Evolutionary conservation across 2,329 filamentous ascomycete species (phyloP), one percentile per base, ranked within the genome.

Genomic region (Clonostachys solani): DNA sequence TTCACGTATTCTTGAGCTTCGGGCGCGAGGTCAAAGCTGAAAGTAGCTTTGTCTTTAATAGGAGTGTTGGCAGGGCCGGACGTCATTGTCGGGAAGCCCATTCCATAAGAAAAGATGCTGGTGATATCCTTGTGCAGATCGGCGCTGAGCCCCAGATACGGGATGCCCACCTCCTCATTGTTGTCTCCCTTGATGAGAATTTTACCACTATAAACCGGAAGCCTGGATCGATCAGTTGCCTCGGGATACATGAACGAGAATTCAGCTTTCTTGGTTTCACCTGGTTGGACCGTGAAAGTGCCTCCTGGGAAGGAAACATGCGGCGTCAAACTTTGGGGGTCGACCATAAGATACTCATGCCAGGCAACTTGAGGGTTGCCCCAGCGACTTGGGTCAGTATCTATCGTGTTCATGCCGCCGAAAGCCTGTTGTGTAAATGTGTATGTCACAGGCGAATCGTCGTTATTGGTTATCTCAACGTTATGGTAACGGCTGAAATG

Each of bases 371-470:
- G 44, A 40, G 19, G 44, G 12, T 33, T 35, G 9, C 19, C 36
- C 33, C 43, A 16, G 17, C 51, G 52, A 9, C 59, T 48, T 13
- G 66, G 62, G 43, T 33, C n/a, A 18, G 35, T 17, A n/a, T 35
- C 43, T 18, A 45, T n/a, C 65, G 61, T 66, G 62, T 52, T 72
- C 67, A 67, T 60, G 5, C 67, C 68, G 12, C 60, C 66, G 5
- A 63, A 62, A 2, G 59, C 54, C 40, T 67, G 56, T 13, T 51
- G 23, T 1, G 50, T 37, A 42, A 61, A 52, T 9, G 50, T 60
- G 56, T 71, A 72, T 13, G 56, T 61, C 35, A 66, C 55, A 4
- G 59, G 51, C 17, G 59, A 49, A n/a, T 54, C 54, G 33, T 60
- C 67, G 16, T 57, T 58, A 53, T 73, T 73, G 41, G 59, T 65